Base-by-base conservation (phyloP, 768 basidiomycete species). In the Auricularia sp. region DNA sequence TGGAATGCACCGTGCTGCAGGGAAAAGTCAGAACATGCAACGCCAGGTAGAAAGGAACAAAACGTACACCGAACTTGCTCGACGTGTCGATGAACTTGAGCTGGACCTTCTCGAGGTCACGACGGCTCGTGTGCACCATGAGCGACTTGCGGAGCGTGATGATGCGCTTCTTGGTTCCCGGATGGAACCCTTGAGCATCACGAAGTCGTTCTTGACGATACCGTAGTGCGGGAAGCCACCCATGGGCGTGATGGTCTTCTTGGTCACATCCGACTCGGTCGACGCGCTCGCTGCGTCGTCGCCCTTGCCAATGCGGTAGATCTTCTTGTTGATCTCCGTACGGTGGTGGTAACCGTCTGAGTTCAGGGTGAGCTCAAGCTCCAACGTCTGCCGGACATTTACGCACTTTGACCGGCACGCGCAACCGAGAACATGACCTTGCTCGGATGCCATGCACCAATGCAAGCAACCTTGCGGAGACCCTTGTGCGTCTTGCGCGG, bases 361-460 rank as follows among this genome's bases (percentile, higher is more conserved):
- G 7, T 67, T 23, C 36, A 54, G 18, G 12, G 36, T 64, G 64
- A 54, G 61, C 12, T 18, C 16, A 21, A 33, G 34, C 60, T 39
- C 56, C 2, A 54, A 29, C 29, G 29, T 29, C 29, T 29, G 29
- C 29, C 29, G 29, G 61, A 47, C 33, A 72, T 71, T 73, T 65
- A 82, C 92, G 71, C 77, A 93, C 90, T 91, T 90, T 98, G 96
- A 91, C 97, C 97, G 70, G 97, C 95, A 83, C 97, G 95, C 67
- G 95, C 97, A 72, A 99, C 97, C n/a, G 94, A 95, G 87, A 93
- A 98, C 96, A 98, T 98, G 85, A 99, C 97, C 81, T 96, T 97
- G 72, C 88, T 90, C 75, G 93, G 94, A 84, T 96, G 93, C 93
- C 93, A 96, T 75, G 93, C 94, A 79, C 93, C 93, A 70, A 95